phyloP scores from a whole-genome alignment of 495 filamentous ascomycete genomes.

The Mycothermus thermophilus region DNA sequence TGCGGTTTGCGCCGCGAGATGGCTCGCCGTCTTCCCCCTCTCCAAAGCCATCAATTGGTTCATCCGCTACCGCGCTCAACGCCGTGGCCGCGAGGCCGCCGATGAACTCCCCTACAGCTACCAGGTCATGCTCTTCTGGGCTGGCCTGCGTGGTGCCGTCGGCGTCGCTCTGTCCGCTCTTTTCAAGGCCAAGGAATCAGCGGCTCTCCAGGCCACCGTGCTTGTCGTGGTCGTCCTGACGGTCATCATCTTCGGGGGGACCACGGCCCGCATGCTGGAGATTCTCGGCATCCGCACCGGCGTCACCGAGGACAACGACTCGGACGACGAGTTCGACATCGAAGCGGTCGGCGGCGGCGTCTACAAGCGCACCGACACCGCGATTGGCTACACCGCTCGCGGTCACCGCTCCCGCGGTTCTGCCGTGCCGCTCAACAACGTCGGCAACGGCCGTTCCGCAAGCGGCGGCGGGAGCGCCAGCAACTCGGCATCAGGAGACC shows the following conservation, averaged over 20 bases:
- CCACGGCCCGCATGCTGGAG: conserved; percentile 96
- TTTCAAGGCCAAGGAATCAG: conserved; percentile 61
- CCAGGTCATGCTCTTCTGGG: conserved; percentile 98
- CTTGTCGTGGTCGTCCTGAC: conserved; percentile 94
- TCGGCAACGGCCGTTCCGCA: conserved; percentile 26
- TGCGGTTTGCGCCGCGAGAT: conserved; percentile 82
- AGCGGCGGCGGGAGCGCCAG: conserved; percentile 14
- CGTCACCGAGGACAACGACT: conserved; percentile 90
- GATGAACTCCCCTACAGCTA: conserved; percentile 89
- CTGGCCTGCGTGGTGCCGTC: conserved; percentile 87
- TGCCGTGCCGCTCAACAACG: conserved; percentile 39
- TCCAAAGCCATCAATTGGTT: conserved; percentile 87
- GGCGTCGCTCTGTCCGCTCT: conserved; percentile 93
- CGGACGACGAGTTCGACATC: conserved; percentile 96
- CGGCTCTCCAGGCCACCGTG: conserved; percentile 75
- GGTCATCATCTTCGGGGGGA: conserved; percentile 96
- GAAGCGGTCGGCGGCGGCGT: conserved; percentile 66
- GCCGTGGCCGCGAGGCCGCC: conserved; percentile 57
- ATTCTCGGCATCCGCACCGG: conserved; percentile 89
- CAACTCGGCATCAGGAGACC: not conserved
- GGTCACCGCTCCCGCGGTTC: conserved; percentile 29
- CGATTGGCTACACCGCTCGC: conserved; percentile 62
- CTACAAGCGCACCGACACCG: conserved; percentile 57
- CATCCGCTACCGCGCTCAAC: conserved; percentile 74
- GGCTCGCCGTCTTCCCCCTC: conserved; percentile 86